Evolutionary conservation across 805 yeast genomes (phyloP).

Genomic region (Saccharomycopsis fodiens): DNA sequence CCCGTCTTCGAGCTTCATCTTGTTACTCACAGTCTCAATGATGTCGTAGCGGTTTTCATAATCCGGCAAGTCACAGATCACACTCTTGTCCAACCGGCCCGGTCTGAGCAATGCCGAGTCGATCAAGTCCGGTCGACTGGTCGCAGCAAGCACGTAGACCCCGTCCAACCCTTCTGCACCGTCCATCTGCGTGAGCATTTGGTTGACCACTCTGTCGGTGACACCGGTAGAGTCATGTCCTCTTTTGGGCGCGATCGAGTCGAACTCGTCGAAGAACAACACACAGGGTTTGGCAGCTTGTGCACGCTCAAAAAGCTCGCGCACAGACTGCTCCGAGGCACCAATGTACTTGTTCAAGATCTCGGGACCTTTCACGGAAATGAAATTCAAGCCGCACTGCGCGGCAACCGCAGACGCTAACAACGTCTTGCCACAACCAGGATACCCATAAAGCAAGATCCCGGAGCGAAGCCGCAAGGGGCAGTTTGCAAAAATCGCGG

Average conservation of each 20-base stretch:
- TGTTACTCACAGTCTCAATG: constrained; percentile 45
- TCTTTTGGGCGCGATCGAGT: constrained; percentile 94
- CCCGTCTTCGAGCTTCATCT: constrained; percentile 44
- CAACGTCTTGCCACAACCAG: constrained; percentile 95
- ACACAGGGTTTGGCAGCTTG: constrained; percentile 93
- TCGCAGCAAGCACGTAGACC: constrained; percentile 93
- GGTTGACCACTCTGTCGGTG: constrained; percentile 95
- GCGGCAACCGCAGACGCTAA: constrained; percentile 90
- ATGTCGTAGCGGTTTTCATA: constrained; percentile 68
- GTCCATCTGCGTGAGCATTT: constrained; percentile 95
- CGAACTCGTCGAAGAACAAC: constrained; percentile 90
- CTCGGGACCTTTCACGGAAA: constrained; percentile 93
- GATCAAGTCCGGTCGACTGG: constrained; percentile 90
- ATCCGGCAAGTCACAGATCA: constrained; percentile 83
- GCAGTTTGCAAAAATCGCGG: constrained; percentile 86
- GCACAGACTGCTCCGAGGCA: constrained; percentile 90
- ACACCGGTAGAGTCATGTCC: constrained; percentile 98
- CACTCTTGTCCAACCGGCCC: constrained; percentile 89
- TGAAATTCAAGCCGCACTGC: constrained; percentile 89
- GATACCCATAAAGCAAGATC: constrained; percentile 84
- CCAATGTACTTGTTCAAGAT: constrained; percentile 93
- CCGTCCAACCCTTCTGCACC: constrained; percentile 98
- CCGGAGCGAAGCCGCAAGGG: constrained; percentile 88
- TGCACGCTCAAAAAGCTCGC: constrained; percentile 91
- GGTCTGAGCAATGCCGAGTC: constrained; percentile 94